Base-by-base conservation (phyloP, 2,329 filamentous ascomycete genomes). In the Pezicula rhizophila region DNA sequence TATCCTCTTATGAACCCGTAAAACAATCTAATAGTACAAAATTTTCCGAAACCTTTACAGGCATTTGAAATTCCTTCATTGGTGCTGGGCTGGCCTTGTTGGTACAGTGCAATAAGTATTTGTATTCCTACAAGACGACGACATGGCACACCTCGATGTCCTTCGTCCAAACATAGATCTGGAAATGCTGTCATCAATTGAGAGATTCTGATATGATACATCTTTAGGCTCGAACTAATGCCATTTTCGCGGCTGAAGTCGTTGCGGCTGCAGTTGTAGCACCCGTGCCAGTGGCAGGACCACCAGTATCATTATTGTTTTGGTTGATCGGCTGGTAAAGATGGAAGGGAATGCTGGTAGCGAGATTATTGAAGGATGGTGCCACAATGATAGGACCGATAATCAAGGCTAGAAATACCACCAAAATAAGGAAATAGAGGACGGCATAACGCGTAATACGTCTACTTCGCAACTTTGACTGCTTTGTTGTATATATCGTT, bases 401-500 rank as follows among this genome's bases (percentile, higher is more conserved):
- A 58, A 97, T 79, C 18, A 99, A 73, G 4, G 79, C 82, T 25
- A 97, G 66, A 71, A 97, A 96, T 46, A 99, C 60, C 47, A 96
- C 63, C 35, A 97, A 78, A 69, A 99, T 75, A 48, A 79, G 64
- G 65, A 97, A 99, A 78, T 97, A 99, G 37, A 99, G 77, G 51
- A 96, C 86, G n/a, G 93, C 87, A 66, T 92, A 99, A 57, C 93
- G 89, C 64, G 96, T 82, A 34, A 99, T 92, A 63, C 93, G 86
- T 73, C 90, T 84, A 68, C 88, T 89, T 56, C 93, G 82, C 20
- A 99, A 82, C 75, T 96, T 97, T 11, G 92, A 95, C 72, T 99
- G 93, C 77, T 99, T 99, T 74, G 96, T 82, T 1, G 93, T 96
- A 73, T 99, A 99, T 66, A 99, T 99, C 0, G 93, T 93, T 54